A percentile compares a stretch with the other conserved stretches of the same genome.
Conservation (phyloP, 2,329 filamentous ascomycete species). For the Botrytis medusae region DNA sequence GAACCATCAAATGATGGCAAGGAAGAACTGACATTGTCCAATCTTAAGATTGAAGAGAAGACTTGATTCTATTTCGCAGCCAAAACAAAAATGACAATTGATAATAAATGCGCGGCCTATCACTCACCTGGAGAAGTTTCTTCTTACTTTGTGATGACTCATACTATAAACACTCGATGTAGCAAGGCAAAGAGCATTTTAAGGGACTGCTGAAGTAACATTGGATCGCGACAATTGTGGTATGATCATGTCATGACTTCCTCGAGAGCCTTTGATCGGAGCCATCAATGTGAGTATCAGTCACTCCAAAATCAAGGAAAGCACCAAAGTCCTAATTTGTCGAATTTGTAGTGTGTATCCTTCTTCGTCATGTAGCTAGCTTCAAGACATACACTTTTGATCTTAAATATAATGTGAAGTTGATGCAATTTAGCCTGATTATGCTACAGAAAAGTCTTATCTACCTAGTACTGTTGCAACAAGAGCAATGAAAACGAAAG, state of each 20-base stretch:
- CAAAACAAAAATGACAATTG: not conserved
- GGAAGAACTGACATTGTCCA: constrained; percentile 27
- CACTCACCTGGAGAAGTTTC: not conserved
- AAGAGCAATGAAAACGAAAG: constrained; percentile 32
- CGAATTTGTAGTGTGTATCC: not conserved
- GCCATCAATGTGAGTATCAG: not conserved
- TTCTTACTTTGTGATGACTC: constrained; percentile 3
- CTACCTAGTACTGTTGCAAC: constrained; percentile 31
- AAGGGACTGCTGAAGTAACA: not conserved
- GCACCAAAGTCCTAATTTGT: not conserved
- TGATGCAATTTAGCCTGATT: constrained; percentile 27
- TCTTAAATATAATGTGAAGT: not conserved
- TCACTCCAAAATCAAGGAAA: not conserved
- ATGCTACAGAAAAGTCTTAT: constrained; percentile 35
- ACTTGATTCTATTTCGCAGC: constrained; percentile 30
- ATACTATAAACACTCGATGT: not conserved
- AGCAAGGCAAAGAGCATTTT: not conserved
- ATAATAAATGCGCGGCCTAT: not conserved
- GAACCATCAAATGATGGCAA: constrained; percentile 12
- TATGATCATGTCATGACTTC: not conserved
- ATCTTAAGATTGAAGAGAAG: constrained; percentile 35
- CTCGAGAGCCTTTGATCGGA: not conserved
- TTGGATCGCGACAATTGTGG: not conserved
- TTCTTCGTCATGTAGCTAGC: not conserved
- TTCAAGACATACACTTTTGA: not conserved